Base-by-base conservation (phyloP, 805 yeast species). In the Candida andamanensis region DNA sequence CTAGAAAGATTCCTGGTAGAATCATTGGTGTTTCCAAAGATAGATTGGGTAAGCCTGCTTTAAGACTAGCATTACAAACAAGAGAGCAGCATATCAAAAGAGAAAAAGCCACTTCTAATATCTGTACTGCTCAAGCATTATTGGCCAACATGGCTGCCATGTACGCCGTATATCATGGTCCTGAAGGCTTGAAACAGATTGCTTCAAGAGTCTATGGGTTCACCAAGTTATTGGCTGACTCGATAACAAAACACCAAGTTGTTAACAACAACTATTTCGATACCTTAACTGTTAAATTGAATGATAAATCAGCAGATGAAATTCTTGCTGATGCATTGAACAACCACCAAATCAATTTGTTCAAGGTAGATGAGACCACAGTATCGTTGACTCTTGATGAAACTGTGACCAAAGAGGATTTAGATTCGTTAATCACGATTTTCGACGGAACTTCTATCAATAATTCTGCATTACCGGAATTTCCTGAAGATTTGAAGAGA, bases 81-180 rank as follows among this genome's bases (percentile, higher is more conserved):
- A 82, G 98, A 63, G 98, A 92, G 59, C 98, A 92, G 58, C 98
- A 92, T 58, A 92, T 92, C 54, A 85, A 89, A 59, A 77, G 98
- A 58, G 98, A 92, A 56, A 89, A 85, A 63, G 98, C 98, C 11
- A 92, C 98, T 13, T 86, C 96, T 18, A 92, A 92, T 57, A 92
- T 92, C 37, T 92, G 98, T 66, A 92, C 98, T 13, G 96, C 98
- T 6, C 98, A 92, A 67, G 97, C 97, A 15, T 69, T 92, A 35
- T 67, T 92, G 41, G 98, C 98, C 13, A 92, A 92, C 56, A 86
- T 92, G 66, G 80, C 97, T 15, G 87, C 97, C 16, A 86, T 83
- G 75, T 92, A 90, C 56, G 96, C 89, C 4, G 95, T 92, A 18
- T 92, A 89, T 62, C 98, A 92, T 52, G 98, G 98, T 23, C 89